Evolutionary conservation across 306 rosid species (phyloP), one percentile per base, ranked within the genome.

Genomic region (Quercus ilex): DNA sequence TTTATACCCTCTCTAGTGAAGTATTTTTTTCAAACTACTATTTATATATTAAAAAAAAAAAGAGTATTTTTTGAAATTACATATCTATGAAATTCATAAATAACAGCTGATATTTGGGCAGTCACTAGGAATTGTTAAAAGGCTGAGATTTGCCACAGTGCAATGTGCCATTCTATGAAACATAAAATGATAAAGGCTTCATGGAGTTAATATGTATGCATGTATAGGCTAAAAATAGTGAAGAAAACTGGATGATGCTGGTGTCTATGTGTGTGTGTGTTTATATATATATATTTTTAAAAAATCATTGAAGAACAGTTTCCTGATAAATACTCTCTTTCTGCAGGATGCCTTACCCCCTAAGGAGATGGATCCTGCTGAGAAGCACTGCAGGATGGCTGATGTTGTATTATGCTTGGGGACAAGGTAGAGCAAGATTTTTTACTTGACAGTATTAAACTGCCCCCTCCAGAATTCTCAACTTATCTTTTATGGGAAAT

Each of bases 321-420:
- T 23, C 9, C 14, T 60, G n/a, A 64, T 60, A 67, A 58, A 49
- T 59, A 8, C 79, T 35, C 41, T 78, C 62, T 26, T 18, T 9
- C 26, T 71, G 28, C 81, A 95, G 99, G 99, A 95, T 87, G 99
- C 99, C 21, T 85, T 95, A 86, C 99, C 99, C 64, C 71, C 87
- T 26, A 93, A 95, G 87, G 99, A 95, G 88, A 95, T 95, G 99
- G 77, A 88, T 84, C 94, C 91, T 35, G 97, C 99, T 25, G 99
- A 95, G 91, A 93, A 90, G 86, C 94, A 95, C 88, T 95, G 99
- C 84, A 90, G 73, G 86, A 92, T 90, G 91, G 99, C 99, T 23
- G 99, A 95, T 84, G 82, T 95, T 68, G 97, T 95, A 73, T 85
- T 95, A 79, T 95, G 99, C 89, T 80, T 95, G 82, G 99, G 99